Percentiles rank a stretch among this genome's conserved stretches.
These are phyloP conservation scores for Lycium barbarum DNA, from an alignment of 257 asterid species.

Conservation along the genomic window DNA sequence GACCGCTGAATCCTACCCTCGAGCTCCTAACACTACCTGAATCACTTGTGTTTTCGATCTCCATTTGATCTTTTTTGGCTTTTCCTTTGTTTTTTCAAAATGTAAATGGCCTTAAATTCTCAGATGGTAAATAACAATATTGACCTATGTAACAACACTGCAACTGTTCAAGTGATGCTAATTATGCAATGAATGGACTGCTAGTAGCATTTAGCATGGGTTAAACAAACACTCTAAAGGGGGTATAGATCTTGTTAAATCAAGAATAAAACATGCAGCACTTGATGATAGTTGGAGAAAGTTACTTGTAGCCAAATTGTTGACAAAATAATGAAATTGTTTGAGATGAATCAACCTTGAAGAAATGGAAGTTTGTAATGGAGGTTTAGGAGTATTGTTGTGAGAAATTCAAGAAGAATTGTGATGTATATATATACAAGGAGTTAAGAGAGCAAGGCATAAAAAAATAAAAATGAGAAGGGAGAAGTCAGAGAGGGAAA, in stretches of 20 bases:
- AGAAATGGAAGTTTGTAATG: not conserved
- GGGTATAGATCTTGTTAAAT: not conserved
- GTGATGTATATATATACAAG: not conserved
- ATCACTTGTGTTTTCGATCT: conserved; percentile 16
- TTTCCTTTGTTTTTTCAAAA: not conserved
- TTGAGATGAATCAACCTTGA: not conserved
- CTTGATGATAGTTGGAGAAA: too few relatives aligned
- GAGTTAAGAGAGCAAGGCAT: not conserved
- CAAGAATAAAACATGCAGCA: not conserved
- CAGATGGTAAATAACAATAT: not conserved
- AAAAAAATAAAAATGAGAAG: not conserved
- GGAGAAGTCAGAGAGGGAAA: not conserved
- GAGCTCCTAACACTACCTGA: not conserved
- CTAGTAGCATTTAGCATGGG: too few relatives aligned
- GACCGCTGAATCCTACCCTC: conserved; percentile 26
- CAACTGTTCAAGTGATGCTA: not conserved
- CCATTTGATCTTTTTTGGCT: not conserved
- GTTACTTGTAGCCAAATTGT: not conserved
- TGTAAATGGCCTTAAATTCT: not conserved
- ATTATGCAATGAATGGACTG: too few relatives aligned
- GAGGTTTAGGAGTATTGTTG: not conserved
- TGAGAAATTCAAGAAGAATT: conserved; percentile 22
- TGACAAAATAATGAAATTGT: not conserved
- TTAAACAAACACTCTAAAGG: not conserved
- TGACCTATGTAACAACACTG: not conserved